These are phyloP conservation scores for Melampsora americana DNA, from an alignment of 1,284 basidiomycete species.

Conservation along the genomic window DNA sequence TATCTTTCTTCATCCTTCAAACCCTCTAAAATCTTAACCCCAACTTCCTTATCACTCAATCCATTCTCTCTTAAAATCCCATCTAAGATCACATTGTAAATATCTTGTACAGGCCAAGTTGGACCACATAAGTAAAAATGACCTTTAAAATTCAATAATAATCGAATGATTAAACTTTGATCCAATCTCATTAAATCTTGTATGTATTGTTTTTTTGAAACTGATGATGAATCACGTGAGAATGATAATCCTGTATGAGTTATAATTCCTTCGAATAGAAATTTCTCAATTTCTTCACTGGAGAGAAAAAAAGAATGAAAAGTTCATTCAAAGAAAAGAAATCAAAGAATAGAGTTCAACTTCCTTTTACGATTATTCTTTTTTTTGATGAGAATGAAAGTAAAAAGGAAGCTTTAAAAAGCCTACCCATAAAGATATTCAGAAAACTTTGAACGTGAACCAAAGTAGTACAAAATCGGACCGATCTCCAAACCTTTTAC, in stretches of 20 bases:
- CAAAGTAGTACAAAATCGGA: slow-evolving; percentile 95
- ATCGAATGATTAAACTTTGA: slow-evolving; percentile 67
- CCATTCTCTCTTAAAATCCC: slow-evolving; percentile 71
- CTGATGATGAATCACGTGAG: slow-evolving; percentile 71
- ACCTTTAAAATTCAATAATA: slow-evolving; percentile 49
- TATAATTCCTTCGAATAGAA: slow-evolving; percentile 75
- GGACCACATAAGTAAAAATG: slow-evolving; percentile 97
- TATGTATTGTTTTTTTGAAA: slow-evolving; percentile 85
- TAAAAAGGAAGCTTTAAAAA: slow-evolving; percentile 33
- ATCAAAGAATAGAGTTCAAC: no score
- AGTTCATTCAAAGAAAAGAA: slow-evolving; percentile 60
- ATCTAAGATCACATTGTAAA: slow-evolving; percentile 83
- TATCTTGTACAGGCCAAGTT: slow-evolving; percentile 97
- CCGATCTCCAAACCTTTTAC: slow-evolving; percentile 73
- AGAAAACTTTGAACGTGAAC: slow-evolving; percentile 86
- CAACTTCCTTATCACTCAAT: slow-evolving; percentile 61
- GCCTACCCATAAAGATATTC: slow-evolving; percentile 97
- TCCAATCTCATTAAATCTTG: slow-evolving; percentile 97
- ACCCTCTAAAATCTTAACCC: slow-evolving; percentile 79
- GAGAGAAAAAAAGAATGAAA: not conserved
- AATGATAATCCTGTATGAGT: slow-evolving; percentile 89
- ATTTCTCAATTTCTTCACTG: slow-evolving; percentile 57
- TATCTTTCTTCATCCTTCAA: slow-evolving; percentile 97
- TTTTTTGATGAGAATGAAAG: not conserved
- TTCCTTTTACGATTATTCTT: no score